phyloP scores from a whole-genome alignment of 441 rosid species.

The Biscutella laevigata region DNA sequence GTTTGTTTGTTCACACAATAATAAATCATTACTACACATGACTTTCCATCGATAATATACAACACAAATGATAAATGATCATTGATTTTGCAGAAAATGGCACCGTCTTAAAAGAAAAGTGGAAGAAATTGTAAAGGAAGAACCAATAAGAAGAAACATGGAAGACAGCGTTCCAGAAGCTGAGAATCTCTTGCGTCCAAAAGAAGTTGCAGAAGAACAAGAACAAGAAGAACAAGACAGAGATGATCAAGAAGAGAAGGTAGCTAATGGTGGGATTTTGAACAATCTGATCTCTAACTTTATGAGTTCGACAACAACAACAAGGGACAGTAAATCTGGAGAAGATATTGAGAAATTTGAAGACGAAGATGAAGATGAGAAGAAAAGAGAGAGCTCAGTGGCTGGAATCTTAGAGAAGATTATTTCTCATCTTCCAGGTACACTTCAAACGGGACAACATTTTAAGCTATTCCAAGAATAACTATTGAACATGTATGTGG shows the following conservation, averaged over 20 bases:
- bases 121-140: background rate
- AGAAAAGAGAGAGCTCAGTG: conserved; percentile 25
- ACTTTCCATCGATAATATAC: background rate
- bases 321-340: conserved; percentile 1
- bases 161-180: conserved; percentile 45
- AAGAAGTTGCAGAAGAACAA: background rate
- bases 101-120: background rate
- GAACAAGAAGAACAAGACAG: background rate
- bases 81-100: background rate
- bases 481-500: background rate
- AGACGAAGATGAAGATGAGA: conserved; percentile 16
- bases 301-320: conserved; percentile 7
- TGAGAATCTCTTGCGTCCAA: conserved; percentile 26
- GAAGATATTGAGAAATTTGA: conserved; percentile 7
- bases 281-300: conserved; percentile 26
- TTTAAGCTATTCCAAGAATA: background rate
- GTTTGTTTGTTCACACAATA: background rate
- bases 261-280: conserved; percentile 17
- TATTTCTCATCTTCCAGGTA: conserved; percentile 49
- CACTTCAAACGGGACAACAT: background rate
- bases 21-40: background rate
- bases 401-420: conserved; percentile 45
- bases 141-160: conserved; percentile 22
- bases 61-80: background rate
- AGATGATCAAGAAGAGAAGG: background rate